Evolutionary conservation across 108 stramenopile species (phyloP).

Genomic region (Epithemia pelagica): DNA sequence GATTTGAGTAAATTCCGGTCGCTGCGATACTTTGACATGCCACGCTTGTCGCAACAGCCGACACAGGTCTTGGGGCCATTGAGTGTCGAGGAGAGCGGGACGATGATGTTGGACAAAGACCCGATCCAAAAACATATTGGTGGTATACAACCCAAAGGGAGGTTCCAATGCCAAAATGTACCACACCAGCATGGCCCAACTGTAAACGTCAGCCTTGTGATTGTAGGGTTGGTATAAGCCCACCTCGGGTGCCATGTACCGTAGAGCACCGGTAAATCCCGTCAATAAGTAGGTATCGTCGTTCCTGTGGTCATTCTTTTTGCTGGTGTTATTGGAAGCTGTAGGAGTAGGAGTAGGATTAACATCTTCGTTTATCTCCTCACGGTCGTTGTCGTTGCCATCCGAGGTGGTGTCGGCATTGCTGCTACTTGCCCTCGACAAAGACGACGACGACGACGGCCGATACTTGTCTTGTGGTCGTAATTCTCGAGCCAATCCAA

Average conservation of each 20-base stretch:
- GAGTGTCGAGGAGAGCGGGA: conserved; percentile 41
- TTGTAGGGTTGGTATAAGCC: conserved; percentile 59
- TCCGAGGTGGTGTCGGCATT: too few species aligned
- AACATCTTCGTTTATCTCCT: conserved; percentile 19
- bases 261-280: conserved; percentile 40
- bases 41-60: conserved; percentile 55
- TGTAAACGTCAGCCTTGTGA: conserved; percentile 55
- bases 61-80: conserved; percentile 52
- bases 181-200: conserved; percentile 66
- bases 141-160: conserved; percentile 48
- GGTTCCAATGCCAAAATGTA: conserved; percentile 64
- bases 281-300: conserved; percentile 51
- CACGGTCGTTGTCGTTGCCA: conserved; percentile 5
- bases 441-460: too few species aligned
- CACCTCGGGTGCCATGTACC: conserved; percentile 71
- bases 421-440: too few species aligned
- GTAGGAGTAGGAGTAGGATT: too few species aligned
- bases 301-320: conserved; percentile 9
- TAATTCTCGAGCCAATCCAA: conserved; percentile 47
- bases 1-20: conserved; percentile 59
- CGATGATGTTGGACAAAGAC: conserved; percentile 46
- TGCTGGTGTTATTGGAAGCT: too few species aligned
- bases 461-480: too few species aligned
- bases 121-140: conserved; percentile 37
- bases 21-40: conserved; percentile 30